phyloP scores from a whole-genome alignment of 78 protist genomes.

The Emiliania huxleyi region DNA sequence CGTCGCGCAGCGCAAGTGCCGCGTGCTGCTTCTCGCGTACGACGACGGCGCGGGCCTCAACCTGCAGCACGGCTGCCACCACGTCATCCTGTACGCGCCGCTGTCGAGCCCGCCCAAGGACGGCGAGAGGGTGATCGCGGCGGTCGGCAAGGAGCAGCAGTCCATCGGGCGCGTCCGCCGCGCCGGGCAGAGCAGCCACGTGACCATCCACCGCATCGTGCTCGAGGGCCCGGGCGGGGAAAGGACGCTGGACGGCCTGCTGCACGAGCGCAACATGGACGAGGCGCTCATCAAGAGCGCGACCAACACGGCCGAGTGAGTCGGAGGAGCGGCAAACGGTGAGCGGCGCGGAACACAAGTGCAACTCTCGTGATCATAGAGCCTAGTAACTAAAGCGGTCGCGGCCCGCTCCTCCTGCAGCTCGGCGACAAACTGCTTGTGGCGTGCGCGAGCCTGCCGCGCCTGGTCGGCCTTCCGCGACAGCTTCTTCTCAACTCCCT shows the following conservation, averaged over 20 bases:
- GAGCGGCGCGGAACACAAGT: too few relatives aligned
- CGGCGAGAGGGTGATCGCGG: background rate
- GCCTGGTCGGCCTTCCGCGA: too few relatives aligned
- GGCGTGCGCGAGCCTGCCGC: too few relatives aligned
- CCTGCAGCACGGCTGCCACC: background rate
- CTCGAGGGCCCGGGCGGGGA: background rate
- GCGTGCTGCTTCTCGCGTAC: background rate
- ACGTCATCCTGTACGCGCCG: background rate
- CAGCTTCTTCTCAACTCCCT: too few relatives aligned
- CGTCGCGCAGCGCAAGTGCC: background rate
- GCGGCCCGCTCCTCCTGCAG: too few relatives aligned
- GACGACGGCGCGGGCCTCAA: background rate
- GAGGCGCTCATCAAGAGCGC: background rate
- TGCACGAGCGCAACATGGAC: background rate
- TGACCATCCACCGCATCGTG: background rate
- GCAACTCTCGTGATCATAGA: too few relatives aligned
- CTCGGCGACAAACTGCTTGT: too few relatives aligned
- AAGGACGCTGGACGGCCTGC: background rate
- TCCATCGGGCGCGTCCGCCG: background rate
- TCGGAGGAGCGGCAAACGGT: too few relatives aligned
- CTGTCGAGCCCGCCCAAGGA: background rate
- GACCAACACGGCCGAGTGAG: background rate
- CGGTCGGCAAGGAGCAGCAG: background rate
- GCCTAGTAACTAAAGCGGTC: too few relatives aligned
- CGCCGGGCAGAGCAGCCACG: background rate